A percentile compares a stretch with the other conserved stretches of the same genome.
phyloP scores from a whole-genome alignment of 129 eudicot species.

The Rutidosis leptorrhynchoides region DNA sequence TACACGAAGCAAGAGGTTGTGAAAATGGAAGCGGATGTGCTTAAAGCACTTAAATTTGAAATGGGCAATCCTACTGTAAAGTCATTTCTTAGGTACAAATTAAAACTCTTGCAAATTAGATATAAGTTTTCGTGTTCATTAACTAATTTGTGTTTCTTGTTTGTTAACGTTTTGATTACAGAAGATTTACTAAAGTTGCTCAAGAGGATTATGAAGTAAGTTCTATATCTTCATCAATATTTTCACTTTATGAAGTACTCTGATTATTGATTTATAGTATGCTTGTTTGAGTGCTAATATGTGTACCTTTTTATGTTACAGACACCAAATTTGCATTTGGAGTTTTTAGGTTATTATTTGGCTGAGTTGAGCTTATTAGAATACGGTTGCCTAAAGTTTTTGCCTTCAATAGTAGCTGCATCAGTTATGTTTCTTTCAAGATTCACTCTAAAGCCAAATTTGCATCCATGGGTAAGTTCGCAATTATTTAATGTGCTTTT shows the following conservation, averaged over 20 bases:
- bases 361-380: slow-evolving; percentile 73
- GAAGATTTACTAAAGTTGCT: slow-evolving; percentile 48
- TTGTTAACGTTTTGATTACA: slow-evolving; percentile 25
- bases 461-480: slow-evolving; percentile 83
- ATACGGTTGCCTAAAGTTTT: slow-evolving; percentile 61
- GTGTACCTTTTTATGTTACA: slow-evolving; percentile 24
- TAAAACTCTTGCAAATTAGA: background rate
- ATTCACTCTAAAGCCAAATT: slow-evolving; percentile 42
- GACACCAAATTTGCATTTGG: slow-evolving; percentile 42
- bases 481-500: background rate
- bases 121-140: background rate
- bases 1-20: slow-evolving; percentile 55
- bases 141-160: background rate
- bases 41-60: slow-evolving; percentile 58
- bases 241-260: background rate
- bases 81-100: slow-evolving; percentile 59
- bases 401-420: slow-evolving; percentile 78
- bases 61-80: slow-evolving; percentile 68
- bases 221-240: too few relatives aligned
- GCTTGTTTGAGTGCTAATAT: slow-evolving; percentile 8
- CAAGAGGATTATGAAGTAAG: slow-evolving; percentile 54
- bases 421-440: slow-evolving; percentile 63
- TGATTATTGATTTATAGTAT: too few relatives aligned
- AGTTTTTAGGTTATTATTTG: slow-evolving; percentile 54
- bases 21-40: slow-evolving; percentile 82